These are phyloP conservation scores for Podospora conica DNA, from an alignment of 495 filamentous ascomycete species.

Conservation along the genomic window DNA sequence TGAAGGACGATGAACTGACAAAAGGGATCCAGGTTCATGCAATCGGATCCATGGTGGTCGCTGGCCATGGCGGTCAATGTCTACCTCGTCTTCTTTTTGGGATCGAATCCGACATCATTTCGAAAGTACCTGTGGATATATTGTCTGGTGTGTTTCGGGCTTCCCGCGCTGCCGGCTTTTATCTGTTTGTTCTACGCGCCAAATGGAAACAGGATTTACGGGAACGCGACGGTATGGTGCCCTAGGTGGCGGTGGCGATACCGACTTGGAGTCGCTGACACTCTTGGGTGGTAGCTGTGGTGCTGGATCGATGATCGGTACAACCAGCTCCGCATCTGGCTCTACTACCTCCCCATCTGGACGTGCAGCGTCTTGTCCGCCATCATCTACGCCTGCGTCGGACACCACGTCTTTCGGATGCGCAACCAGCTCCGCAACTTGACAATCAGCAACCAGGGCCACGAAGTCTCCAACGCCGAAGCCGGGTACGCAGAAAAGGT, in stretches of 20 bases:
- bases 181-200: conserved; percentile 53
- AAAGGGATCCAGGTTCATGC: conserved; percentile 44
- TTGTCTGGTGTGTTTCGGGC: conserved; percentile 63
- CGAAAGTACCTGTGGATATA: conserved; percentile 65
- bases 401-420: conserved; percentile 59
- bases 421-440: conserved; percentile 50
- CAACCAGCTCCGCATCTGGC: conserved; percentile 66
- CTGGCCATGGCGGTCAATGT: conserved; percentile 83
- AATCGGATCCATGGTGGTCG: conserved; percentile 53
- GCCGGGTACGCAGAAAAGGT: conserved; percentile 39
- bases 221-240: conserved; percentile 53
- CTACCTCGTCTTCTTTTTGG: conserved; percentile 74
- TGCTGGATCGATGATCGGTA: conserved; percentile 72
- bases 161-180: conserved; percentile 65
- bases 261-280: not conserved
- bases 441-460: conserved; percentile 34
- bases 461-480: conserved; percentile 19
- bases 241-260: not conserved
- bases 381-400: conserved; percentile 66
- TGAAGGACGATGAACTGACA: not conserved
- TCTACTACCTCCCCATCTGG: conserved; percentile 85
- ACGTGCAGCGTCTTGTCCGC: conserved; percentile 62
- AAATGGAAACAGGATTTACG: conserved; percentile 54
- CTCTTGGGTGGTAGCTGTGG: conserved; percentile 53
- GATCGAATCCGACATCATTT: conserved; percentile 58